A percentile compares a stretch with the other conserved stretches of the same genome.
phyloP scores from a whole-genome alignment of 176 grass and related monocot genomes.

The Phragmites australis region DNA sequence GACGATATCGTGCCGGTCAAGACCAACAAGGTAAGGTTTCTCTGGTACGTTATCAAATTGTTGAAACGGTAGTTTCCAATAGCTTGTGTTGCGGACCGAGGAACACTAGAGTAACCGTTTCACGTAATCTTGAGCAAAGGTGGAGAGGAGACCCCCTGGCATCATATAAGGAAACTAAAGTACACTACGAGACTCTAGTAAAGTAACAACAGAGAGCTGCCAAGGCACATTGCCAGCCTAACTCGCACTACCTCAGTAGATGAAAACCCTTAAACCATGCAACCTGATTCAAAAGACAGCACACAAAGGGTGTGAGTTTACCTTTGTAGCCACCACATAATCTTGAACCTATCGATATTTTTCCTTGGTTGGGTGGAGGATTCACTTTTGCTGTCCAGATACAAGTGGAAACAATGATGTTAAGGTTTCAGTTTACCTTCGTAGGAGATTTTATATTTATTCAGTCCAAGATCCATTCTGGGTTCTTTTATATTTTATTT shows the following conservation, averaged over 20 bases:
- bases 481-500: not conserved
- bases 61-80: not conserved
- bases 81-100: slow-evolving; percentile 1
- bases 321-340: not conserved
- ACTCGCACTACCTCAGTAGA: not conserved
- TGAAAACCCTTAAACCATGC: not conserved
- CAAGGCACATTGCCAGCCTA: not conserved
- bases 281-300: not conserved
- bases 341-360: not conserved
- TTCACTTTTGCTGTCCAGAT: not conserved
- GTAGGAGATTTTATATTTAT: not conserved
- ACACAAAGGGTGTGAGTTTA: not conserved
- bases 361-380: not conserved
- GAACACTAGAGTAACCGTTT: not conserved
- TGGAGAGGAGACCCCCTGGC: not conserved
- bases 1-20: slow-evolving; percentile 88
- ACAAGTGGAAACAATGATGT: not conserved
- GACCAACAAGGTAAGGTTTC: slow-evolving; percentile 77
- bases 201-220: not conserved
- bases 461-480: not conserved
- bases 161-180: not conserved
- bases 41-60: not conserved
- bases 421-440: not conserved
- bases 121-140: not conserved
- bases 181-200: not conserved